Conservation (phyloP, 1,284 basidiomycete species). For the Tilletia indica region DNA sequence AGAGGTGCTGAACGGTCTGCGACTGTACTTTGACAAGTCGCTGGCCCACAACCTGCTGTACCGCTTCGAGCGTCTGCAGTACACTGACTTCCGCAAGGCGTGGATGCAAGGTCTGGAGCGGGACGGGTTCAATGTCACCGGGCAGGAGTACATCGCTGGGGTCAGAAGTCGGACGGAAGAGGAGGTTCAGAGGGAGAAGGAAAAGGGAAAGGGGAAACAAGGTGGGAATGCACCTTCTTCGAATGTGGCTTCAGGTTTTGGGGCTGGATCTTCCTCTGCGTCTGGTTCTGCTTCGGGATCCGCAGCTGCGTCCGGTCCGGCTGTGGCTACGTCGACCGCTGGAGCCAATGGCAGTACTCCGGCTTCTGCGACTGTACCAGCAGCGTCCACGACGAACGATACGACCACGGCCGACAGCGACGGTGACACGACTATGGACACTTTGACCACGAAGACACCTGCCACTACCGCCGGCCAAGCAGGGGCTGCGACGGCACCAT, state of each 20-base stretch:
- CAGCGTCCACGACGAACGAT: not conserved
- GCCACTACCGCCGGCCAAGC: not conserved
- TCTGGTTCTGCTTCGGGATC: too few relatives aligned
- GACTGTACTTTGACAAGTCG: slow-evolving; percentile 87
- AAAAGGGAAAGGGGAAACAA: not conserved
- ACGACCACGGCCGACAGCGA: not conserved
- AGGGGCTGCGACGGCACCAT: not conserved
- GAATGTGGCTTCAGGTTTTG: too few relatives aligned
- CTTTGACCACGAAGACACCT: not conserved
- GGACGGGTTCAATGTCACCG: slow-evolving; percentile 13
- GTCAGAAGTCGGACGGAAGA: slow-evolving; percentile 8
- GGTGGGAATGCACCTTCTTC: not conserved
- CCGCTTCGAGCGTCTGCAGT: slow-evolving; percentile 89
- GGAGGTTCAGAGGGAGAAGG: slow-evolving; percentile 58
- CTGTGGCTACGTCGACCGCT: too few relatives aligned
- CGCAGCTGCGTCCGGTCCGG: too few relatives aligned
- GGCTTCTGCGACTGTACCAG: too few relatives aligned
- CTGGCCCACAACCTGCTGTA: slow-evolving; percentile 89
- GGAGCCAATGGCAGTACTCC: too few relatives aligned
- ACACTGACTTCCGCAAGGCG: slow-evolving; percentile 74
- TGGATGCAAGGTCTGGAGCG: slow-evolving; percentile 46
- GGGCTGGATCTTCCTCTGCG: too few relatives aligned
- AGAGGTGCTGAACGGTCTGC: slow-evolving; percentile 83
- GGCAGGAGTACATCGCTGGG: not conserved
- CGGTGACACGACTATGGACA: not conserved